phyloP scores from a whole-genome alignment of 495 filamentous ascomycete species.

The Aspergillus haitiensis region DNA sequence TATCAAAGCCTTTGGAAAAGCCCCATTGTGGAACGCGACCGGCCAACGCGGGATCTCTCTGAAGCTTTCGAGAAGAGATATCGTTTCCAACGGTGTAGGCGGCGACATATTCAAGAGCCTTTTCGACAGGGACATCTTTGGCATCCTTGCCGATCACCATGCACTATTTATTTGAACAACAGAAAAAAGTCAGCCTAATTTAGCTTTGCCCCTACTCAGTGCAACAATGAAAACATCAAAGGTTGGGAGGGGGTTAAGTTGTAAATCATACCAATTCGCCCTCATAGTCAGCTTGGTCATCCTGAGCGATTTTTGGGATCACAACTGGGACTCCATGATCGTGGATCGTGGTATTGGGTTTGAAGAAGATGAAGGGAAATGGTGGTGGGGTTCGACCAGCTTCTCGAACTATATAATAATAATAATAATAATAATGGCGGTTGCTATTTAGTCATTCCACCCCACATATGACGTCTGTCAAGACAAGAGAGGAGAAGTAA shows the following conservation, averaged over 20 bases:
- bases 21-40: slow-evolving; percentile 69
- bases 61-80: slow-evolving; percentile 69
- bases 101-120: slow-evolving; percentile 64
- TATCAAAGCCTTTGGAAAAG: slow-evolving; percentile 72
- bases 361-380: slow-evolving; percentile 51
- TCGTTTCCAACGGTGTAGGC: slow-evolving; percentile 73
- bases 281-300: slow-evolving; percentile 35
- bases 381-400: slow-evolving; percentile 44
- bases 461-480: background rate
- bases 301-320: slow-evolving; percentile 38
- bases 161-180: slow-evolving; percentile 5
- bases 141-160: slow-evolving; percentile 64
- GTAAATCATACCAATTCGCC: slow-evolving; percentile 43
- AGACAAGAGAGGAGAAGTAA: slow-evolving; percentile 9
- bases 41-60: slow-evolving; percentile 45
- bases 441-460: too few relatives aligned
- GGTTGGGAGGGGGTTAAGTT: background rate
- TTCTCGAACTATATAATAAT: slow-evolving; percentile 40
- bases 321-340: slow-evolving; percentile 41
- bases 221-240: too few relatives aligned
- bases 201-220: too few relatives aligned
- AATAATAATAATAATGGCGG: background rate
- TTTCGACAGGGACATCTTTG: slow-evolving; percentile 57
- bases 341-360: slow-evolving; percentile 41
- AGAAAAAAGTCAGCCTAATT: too few relatives aligned